Evolutionary conservation across 441 rosid genomes (phyloP), one percentile per base, ranked within the genome.

Genomic region (Populus hybrid): DNA sequence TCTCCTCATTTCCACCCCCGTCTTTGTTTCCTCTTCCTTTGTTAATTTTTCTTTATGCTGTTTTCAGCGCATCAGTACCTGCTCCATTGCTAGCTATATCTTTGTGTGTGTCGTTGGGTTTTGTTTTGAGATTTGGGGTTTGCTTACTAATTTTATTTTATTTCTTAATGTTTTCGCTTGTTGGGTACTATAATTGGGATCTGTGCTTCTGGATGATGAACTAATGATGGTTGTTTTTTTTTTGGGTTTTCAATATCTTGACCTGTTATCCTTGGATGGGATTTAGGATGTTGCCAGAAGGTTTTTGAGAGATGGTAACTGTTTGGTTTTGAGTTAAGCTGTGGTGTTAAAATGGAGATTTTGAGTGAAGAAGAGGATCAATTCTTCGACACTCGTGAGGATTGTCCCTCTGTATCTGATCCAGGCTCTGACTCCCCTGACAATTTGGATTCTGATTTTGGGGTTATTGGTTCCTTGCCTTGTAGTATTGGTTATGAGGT

Each of bases 301-400:
- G 75, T 72, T 84, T 75, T 32, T 69, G 72, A 28, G 40, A 64
- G 78, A 69, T 66, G 73, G 18, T 79, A 73, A 80, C 50, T 83
- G 85, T 89, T 82, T 61, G 73, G 78, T 59, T 46, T 79, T 68
- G 94, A 73, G 85, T 87, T 92, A 91, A 88, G 78, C 81, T 79
- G 75, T 68, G 77, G 70, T 71, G 74, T 71, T 71, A 68, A 89
- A 84, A 90, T 85, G 79, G 82, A 89, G 16, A 76, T 82, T 80
- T 77, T 70, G 46, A 75, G 86, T 11, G 94, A 85, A 81, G 98
- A 89, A 76, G 94, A 85, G 79, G 82, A 82, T 73, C 88, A 84
- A 21, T 95, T 91, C 79, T 92, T 92, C 79, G 97, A 95, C 80
- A 90, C 97, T 20, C 80, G 71, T 12, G 93, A 89, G 76, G 95